These are phyloP conservation scores for Backusella australiensis DNA, from an alignment of 192 early-diverging fungal genomes.

Conservation along the genomic window DNA sequence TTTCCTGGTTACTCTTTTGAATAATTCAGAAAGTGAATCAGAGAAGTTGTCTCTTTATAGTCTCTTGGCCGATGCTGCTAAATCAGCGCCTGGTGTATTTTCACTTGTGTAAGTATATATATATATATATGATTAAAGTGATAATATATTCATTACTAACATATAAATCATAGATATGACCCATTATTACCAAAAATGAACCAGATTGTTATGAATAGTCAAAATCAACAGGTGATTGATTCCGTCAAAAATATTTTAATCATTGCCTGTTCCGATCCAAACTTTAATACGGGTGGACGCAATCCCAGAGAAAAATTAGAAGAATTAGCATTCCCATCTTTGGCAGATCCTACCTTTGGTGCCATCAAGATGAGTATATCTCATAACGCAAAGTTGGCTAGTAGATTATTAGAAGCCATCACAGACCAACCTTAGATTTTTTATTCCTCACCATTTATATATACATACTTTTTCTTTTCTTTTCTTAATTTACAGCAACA, in stretches of 20 bases:
- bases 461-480: neutral
- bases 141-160: neutral
- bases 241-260: conserved; percentile 22
- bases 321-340: conserved; percentile 36
- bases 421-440: conserved; percentile 10
- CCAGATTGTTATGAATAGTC: conserved; percentile 56
- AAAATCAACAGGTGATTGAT: conserved; percentile 34
- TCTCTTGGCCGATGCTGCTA: conserved; percentile 68
- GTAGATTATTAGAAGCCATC: conserved; percentile 18
- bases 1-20: conserved; percentile 64
- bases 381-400: conserved; percentile 9
- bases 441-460: neutral
- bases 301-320: conserved; percentile 49
- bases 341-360: conserved; percentile 24
- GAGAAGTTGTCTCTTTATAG: conserved; percentile 70
- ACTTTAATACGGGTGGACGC: conserved; percentile 19
- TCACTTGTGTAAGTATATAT: conserved; percentile 59
- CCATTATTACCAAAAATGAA: conserved; percentile 63
- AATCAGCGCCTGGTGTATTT: conserved; percentile 62
- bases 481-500: neutral
- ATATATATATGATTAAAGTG: neutral
- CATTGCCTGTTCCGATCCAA: conserved; percentile 21
- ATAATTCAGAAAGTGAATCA: conserved; percentile 63
- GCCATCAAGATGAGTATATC: conserved; percentile 14
- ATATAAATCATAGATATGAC: conserved; percentile 50